Percentiles rank a stretch among this genome's conserved stretches.
Evolutionary conservation across 176 grass and related monocot species (phyloP).

Genomic region (Miscanthus lutarioriparius): DNA sequence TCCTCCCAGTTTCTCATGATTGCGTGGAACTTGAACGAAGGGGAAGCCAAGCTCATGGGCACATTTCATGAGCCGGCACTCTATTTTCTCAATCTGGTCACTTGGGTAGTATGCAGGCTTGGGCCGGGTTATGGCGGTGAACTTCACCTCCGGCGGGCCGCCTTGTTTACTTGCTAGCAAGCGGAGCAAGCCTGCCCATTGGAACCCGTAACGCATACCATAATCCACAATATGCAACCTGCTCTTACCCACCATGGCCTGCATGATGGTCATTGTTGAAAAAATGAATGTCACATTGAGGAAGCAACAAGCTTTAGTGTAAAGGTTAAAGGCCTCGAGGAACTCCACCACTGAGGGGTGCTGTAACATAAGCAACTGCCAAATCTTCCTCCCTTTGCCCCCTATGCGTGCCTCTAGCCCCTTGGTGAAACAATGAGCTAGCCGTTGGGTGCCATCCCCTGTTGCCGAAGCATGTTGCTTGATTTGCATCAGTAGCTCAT

Average conservation of each 20-base stretch:
- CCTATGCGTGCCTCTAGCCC: background rate
- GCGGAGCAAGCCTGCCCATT: background rate
- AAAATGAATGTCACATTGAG: background rate
- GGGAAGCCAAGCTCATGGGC: too few relatives aligned
- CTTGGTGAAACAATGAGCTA: background rate
- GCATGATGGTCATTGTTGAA: background rate
- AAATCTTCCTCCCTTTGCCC: background rate
- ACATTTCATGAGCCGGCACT: too few relatives aligned
- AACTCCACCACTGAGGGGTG: background rate
- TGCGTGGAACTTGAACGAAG: too few relatives aligned
- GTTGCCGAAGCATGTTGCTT: background rate
- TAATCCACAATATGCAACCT: background rate
- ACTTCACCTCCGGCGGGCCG: too few relatives aligned
- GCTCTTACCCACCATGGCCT: background rate
- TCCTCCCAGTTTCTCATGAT: too few relatives aligned
- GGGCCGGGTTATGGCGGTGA: too few relatives aligned
- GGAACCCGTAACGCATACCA: background rate
- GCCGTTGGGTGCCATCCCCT: background rate
- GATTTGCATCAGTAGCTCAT: background rate
- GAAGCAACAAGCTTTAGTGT: background rate
- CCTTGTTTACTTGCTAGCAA: background rate
- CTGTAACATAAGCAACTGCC: background rate
- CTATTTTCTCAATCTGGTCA: too few relatives aligned
- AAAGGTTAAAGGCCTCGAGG: background rate
- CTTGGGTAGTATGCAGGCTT: too few relatives aligned